These are phyloP conservation scores for Penicillium roqueforti DNA, from an alignment of 495 filamentous ascomycete genomes.

Conservation along the genomic window DNA sequence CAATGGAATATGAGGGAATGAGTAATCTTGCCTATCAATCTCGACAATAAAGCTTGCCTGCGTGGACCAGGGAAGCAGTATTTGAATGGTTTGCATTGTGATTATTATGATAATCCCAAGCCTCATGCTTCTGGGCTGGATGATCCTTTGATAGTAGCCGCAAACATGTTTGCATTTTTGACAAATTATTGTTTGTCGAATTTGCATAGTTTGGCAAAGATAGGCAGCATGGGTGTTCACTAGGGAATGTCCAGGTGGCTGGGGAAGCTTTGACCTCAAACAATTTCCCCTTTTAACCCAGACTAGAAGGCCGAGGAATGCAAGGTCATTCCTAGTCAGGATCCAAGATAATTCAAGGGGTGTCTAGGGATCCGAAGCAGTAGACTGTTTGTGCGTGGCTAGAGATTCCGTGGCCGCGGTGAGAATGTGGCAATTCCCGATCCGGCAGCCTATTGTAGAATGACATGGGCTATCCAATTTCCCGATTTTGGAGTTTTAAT, in stretches of 20 bases:
- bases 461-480: background rate
- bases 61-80: background rate
- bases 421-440: constrained; percentile 15
- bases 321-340: background rate
- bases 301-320: background rate
- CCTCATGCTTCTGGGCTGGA: background rate
- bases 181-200: background rate
- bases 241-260: constrained; percentile 7
- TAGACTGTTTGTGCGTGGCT: constrained; percentile 13
- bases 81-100: background rate
- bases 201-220: constrained; percentile 4
- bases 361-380: background rate
- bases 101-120: background rate
- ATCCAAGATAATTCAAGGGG: background rate
- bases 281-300: constrained; percentile 5
- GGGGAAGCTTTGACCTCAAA: background rate
- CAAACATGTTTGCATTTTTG: constrained; percentile 18
- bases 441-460: background rate
- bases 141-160: background rate
- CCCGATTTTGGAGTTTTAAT: background rate
- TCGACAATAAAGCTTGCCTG: background rate
- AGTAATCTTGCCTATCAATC: background rate
- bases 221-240: background rate
- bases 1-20: background rate
- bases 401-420: constrained; percentile 1